Evolutionary conservation across 768 basidiomycete genomes (phyloP).

Genomic region (Thelephora aurantiotincta): DNA sequence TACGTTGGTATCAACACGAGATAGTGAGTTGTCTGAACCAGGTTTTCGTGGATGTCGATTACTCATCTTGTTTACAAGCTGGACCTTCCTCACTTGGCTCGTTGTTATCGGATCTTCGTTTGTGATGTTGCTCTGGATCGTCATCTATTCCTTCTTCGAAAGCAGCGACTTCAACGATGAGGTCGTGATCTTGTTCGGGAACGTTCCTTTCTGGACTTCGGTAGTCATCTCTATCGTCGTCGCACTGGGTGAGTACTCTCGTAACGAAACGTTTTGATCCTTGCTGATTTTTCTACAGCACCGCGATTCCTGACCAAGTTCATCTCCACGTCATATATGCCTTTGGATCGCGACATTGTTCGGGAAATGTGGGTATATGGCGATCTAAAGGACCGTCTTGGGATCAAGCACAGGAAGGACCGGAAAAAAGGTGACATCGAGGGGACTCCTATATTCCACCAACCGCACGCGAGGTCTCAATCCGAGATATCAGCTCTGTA

Average conservation of each 20-base stretch:
- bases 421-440: slow-evolving; percentile 34
- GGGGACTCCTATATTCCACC: slow-evolving; percentile 57
- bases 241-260: slow-evolving; percentile 43
- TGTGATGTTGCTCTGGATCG: slow-evolving; percentile 80
- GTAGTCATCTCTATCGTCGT: slow-evolving; percentile 55
- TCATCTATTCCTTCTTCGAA: slow-evolving; percentile 72
- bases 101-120: slow-evolving; percentile 66
- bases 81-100: slow-evolving; percentile 78
- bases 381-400: slow-evolving; percentile 70
- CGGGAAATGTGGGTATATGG: slow-evolving; percentile 86
- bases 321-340: slow-evolving; percentile 52
- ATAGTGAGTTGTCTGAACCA: slow-evolving; percentile 47
- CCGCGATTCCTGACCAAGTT: slow-evolving; percentile 77
- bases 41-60: slow-evolving; percentile 6
- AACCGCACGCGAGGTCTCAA: slow-evolving; percentile 46
- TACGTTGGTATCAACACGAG: slow-evolving; percentile 84
- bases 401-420: slow-evolving; percentile 47
- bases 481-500: slow-evolving; percentile 46
- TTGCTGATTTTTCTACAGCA: slow-evolving; percentile 26
- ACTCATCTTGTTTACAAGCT: slow-evolving; percentile 26
- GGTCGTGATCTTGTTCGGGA: slow-evolving; percentile 59
- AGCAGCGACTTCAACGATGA: slow-evolving; percentile 63
- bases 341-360: slow-evolving; percentile 80
- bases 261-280: not conserved
- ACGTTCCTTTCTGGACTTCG: slow-evolving; percentile 74